Percentiles rank a stretch among this genome's conserved stretches.
phyloP scores from a whole-genome alignment of 2,329 filamentous ascomycete genomes.

The Diaporthe citrichinensis region DNA sequence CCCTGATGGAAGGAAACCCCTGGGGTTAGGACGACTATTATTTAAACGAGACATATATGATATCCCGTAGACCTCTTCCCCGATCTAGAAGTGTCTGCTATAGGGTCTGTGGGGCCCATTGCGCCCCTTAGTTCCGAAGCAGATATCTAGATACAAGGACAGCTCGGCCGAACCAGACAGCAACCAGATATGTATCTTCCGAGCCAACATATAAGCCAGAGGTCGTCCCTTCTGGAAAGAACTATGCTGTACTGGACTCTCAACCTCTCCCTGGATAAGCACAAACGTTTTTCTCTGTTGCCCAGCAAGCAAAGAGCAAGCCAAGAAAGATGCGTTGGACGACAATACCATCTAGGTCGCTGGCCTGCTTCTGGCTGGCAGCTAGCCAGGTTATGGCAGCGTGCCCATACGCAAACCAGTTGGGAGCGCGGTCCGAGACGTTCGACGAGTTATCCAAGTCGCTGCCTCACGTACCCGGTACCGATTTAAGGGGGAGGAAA shows the following conservation, averaged over 20 bases:
- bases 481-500: conserved; percentile 4
- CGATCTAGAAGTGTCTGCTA: background rate
- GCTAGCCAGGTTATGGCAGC: conserved; percentile 31
- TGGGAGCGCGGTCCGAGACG: conserved; percentile 20
- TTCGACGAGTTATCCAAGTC: background rate
- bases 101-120: background rate
- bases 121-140: conserved; percentile 6
- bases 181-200: background rate
- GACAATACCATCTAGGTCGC: background rate
- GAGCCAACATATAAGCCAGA: background rate
- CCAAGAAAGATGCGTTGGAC: conserved; percentile 16
- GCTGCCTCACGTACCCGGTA: background rate
- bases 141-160: background rate
- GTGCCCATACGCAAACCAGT: conserved; percentile 35
- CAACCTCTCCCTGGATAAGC: background rate
- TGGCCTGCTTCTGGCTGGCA: conserved; percentile 33
- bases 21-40: background rate
- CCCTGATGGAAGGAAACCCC: background rate
- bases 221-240: background rate
- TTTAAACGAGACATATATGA: background rate
- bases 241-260: background rate
- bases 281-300: background rate
- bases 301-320: background rate
- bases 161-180: conserved; percentile 12
- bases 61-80: background rate